Conservation (phyloP, 805 yeast genomes). For the Metschnikowia noctiluminum region DNA sequence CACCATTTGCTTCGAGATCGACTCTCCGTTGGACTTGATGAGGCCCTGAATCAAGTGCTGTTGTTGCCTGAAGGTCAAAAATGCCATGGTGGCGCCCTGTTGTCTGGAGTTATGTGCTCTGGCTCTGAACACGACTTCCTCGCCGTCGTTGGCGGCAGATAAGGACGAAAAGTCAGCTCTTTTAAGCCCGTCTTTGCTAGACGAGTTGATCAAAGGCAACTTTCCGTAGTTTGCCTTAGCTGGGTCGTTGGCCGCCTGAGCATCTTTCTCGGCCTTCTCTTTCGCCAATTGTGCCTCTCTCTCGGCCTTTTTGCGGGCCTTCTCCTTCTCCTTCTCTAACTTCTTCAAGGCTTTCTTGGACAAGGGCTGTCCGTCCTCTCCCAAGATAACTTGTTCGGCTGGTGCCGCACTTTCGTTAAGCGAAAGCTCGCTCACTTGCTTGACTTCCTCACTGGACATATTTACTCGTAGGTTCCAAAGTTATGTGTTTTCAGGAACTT, state of each 20-base stretch:
- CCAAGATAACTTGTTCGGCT: conserved; percentile 35
- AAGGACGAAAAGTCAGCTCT: conserved; percentile 59
- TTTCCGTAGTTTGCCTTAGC: conserved; percentile 89
- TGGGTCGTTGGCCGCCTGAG: conserved; percentile 69
- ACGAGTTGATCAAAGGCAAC: conserved; percentile 79
- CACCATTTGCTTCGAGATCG: conserved; percentile 88
- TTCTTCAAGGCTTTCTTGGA: conserved; percentile 95
- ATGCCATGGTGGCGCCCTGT: conserved; percentile 93
- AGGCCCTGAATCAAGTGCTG: conserved; percentile 83
- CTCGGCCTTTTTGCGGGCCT: conserved; percentile 89
- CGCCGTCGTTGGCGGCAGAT: conserved; percentile 64
- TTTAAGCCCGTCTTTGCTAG: conserved; percentile 58
- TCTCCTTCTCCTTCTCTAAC: conserved; percentile 88
- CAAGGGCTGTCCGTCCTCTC: conserved; percentile 80
- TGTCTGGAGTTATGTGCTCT: conserved; percentile 90
- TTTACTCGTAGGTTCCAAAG: background rate
- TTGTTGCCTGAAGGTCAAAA: conserved; percentile 91
- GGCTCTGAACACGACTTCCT: conserved; percentile 83
- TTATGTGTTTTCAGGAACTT: background rate
- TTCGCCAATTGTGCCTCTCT: conserved; percentile 83
- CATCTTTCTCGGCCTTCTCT: conserved; percentile 80
- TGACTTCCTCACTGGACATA: conserved; percentile 19
- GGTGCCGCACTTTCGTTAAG: conserved; percentile 18
- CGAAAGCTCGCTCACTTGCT: conserved; percentile 16
- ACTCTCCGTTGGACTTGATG: conserved; percentile 45